Evolutionary conservation across 2,329 filamentous ascomycete genomes (phyloP), one percentile per base, ranked within the genome.

Genomic region (Coniella vitis): DNA sequence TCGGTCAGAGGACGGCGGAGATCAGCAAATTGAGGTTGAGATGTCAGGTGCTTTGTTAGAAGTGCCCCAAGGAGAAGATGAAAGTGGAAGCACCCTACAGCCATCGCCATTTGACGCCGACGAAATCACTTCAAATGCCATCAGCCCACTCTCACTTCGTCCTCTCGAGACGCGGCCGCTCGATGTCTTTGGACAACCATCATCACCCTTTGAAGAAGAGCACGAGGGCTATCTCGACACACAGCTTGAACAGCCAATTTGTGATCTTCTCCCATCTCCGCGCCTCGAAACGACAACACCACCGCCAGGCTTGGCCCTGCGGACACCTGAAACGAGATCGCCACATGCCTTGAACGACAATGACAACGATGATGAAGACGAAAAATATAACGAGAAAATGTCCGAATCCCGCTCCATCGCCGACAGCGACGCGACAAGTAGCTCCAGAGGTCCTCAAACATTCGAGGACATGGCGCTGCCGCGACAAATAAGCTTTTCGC

Each of bases 401-500:
- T 29, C 17, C 17, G 42, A 41, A 16, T 29, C 31, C 4, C 29
- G 45, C 21, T 50, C 45, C 32, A 43, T 46, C 31, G 35, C 48
- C n/a, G 25, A 29, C 25, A 29, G 25, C 10, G 25, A 29, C 25
- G 25, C 25, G 25, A 10, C 5, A 29, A 29, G 25, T 2, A n/a
- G 16, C 14, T 47, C 35, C 3, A 25, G 29, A 13, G 45, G 45
- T 3, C 47, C 50, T 9, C 42, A 43, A 17, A 52, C 50, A 4
- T 52, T 52, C 7, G 47, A 50, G 2, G 50, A 52, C 4, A 52
- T 52, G 50, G 25, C 37, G 7, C 25, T 52, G 35, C 40, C 42
- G 19, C 47, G 35, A 9, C 39, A 36, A 8, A 20, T 38, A 13
- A 37, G 42, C 21, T 35, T 34, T 3, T 38, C 4, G 29, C 47